Percentiles rank a stretch among this genome's conserved stretches.
Evolutionary conservation across 306 rosid species (phyloP).

Genomic region (Sechiopsis laciniata): DNA sequence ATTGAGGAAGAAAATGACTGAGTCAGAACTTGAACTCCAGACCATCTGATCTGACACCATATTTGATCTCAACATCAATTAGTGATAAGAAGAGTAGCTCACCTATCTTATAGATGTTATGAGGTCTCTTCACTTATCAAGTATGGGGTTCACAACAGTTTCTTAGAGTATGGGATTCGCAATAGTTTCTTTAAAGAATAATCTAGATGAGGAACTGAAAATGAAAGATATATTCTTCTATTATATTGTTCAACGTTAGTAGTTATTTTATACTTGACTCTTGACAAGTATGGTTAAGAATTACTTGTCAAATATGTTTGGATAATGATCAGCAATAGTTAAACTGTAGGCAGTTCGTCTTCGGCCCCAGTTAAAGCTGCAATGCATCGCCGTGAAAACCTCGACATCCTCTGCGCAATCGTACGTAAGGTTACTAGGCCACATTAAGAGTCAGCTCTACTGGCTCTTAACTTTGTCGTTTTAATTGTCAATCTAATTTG

Average conservation of each 20-base stretch:
- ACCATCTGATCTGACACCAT: too few species aligned
- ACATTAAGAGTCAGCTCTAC: not conserved
- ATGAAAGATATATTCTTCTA: not conserved
- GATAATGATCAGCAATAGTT: not conserved
- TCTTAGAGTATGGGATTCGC: too few species aligned
- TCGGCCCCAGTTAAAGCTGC: not conserved
- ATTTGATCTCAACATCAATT: too few species aligned
- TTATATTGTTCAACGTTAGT: not conserved
- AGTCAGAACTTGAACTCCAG: too few species aligned
- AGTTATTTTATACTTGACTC: not conserved
- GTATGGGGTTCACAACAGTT: too few species aligned
- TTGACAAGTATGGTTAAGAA: not conserved
- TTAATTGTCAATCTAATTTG: not conserved
- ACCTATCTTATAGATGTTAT: too few species aligned
- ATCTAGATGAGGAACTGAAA: not conserved
- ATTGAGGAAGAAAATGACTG: too few species aligned
- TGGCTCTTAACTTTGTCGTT: not conserved
- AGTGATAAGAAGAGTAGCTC: too few species aligned
- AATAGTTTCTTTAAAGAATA: not conserved
- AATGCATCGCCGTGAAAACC: not conserved
- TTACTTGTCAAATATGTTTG: constrained; percentile 2
- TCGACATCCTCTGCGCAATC: not conserved
- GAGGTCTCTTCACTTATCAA: too few species aligned
- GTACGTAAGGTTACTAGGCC: not conserved
- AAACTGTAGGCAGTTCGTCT: not conserved